Evolutionary conservation across 176 grass and related monocot species (phyloP), one percentile per base, ranked within the genome.

Genomic region (Oryza longistaminata): DNA sequence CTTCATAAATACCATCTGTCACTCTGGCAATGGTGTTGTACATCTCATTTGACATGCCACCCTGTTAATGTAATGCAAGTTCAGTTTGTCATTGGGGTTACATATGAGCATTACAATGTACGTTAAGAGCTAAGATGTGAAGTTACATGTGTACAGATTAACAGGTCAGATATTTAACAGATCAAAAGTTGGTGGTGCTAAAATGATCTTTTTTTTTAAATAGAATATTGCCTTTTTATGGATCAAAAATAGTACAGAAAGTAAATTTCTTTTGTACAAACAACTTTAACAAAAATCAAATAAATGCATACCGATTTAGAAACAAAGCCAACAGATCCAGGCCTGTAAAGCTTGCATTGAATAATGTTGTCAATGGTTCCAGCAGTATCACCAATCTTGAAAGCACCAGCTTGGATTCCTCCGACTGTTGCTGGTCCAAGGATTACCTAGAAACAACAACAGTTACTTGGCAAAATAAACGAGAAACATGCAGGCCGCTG

Each of bases 1-100:
- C 96, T 96, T 99, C 96, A 91, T 99, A 99, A 92, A 99, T 96
- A 85, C 96, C 96, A 92, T 99, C 90, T 31, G 96, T 99, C 70
- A 99, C 96, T 87, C 93, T 89, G 82, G 90, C 96, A 82, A 99
- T 94, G 75, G 93, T 99, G 90, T 84, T 99, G 86, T 99, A 96
- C 92, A 99, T 64, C 88, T 96, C 96, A 80, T 99, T 96, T 88
- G 96, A 99, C 96, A 99, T 96, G 68, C 93, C 96, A 75, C 96
- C 96, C 96, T 99, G 75, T 91, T 80, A 40, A 74, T 79, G 74
- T 21, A 86, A 86, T 44, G 39, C 37, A 81, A 73, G 49, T 73
- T 85, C 17, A 74, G 37, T 25, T 71, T 77, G 1, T 19, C 44
- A 43, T 31, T 74, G 15, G 14, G 39, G 55, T 44, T n/a, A 35